Percentiles rank a stretch among this genome's conserved stretches.
These are phyloP conservation scores for Yarrowia divulgata DNA, from an alignment of 805 yeast species.

Conservation along the genomic window DNA sequence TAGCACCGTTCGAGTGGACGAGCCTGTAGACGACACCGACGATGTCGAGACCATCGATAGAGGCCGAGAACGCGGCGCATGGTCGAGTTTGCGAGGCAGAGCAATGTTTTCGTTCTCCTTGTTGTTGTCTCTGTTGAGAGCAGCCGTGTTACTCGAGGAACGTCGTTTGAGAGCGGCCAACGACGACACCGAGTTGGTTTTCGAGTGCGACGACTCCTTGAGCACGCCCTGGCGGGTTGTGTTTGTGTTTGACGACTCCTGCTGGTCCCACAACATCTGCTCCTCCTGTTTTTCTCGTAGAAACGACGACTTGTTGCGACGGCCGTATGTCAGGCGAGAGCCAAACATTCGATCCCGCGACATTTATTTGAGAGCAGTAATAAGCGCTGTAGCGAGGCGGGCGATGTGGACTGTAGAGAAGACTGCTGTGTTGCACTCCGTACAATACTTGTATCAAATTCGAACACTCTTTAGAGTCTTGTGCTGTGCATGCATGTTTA, in stretches of 20 bases:
- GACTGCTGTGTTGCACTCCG: background rate
- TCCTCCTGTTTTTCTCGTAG: constrained; percentile 30
- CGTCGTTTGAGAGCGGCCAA: constrained; percentile 31
- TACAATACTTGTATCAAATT: too few species aligned
- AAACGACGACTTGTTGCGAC: constrained; percentile 35
- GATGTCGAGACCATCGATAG: constrained; percentile 40
- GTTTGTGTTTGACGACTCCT: background rate
- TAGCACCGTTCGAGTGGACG: constrained; percentile 31
- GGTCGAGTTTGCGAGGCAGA: constrained; percentile 14
- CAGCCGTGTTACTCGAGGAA: background rate
- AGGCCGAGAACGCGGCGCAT: constrained; percentile 1
- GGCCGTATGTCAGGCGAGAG: constrained; percentile 29
- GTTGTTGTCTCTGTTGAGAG: background rate
- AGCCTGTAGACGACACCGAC: constrained; percentile 43
- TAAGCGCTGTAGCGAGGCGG: constrained; percentile 1
- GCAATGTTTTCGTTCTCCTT: constrained; percentile 20
- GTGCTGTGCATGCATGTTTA: constrained; percentile 25
- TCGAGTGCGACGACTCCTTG: constrained; percentile 34
- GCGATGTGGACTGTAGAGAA: background rate
- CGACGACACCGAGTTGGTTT: constrained; percentile 19
- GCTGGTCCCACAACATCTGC: constrained; percentile 37
- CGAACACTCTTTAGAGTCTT: background rate
- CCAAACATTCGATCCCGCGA: constrained; percentile 33
- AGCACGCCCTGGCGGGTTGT: constrained; percentile 8
- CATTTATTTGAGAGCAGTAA: constrained; percentile 8